Evolutionary conservation across 768 basidiomycete species (phyloP).

Genomic region (Phylloporus sp.): DNA sequence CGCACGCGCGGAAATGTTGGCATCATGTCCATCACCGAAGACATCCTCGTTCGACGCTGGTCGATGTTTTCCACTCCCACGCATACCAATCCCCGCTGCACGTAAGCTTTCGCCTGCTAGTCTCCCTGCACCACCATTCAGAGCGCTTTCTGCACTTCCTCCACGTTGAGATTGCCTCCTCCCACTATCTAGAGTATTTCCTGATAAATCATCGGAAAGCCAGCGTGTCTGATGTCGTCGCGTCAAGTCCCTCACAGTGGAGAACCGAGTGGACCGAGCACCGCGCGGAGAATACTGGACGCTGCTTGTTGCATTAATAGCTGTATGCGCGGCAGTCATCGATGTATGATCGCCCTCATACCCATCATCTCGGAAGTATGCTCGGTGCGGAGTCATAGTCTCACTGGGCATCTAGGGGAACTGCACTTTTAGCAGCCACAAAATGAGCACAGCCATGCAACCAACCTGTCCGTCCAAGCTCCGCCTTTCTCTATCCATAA

Average conservation of each 20-base stretch:
- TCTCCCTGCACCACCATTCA: constrained; percentile 44
- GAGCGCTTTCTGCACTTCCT: constrained; percentile 67
- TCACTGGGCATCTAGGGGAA: constrained; percentile 29
- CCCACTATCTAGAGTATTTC: constrained; percentile 32
- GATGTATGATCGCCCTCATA: constrained; percentile 22
- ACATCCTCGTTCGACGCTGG: constrained; percentile 33
- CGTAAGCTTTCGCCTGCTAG: constrained; percentile 64
- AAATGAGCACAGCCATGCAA: background rate
- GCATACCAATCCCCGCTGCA: constrained; percentile 60
- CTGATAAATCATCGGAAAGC: constrained; percentile 46
- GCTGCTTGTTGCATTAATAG: constrained; percentile 16
- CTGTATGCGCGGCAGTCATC: constrained; percentile 23
- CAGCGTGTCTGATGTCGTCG: constrained; percentile 49
- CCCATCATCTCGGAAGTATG: constrained; percentile 20
- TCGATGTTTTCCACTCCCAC: constrained; percentile 26
- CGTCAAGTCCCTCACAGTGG: constrained; percentile 46
- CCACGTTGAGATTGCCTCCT: constrained; percentile 53
- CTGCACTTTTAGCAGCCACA: background rate
- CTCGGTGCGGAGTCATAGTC: constrained; percentile 37
- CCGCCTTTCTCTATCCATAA: constrained; percentile 34
- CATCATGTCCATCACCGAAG: constrained; percentile 28
- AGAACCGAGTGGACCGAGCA: constrained; percentile 34
- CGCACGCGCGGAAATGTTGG: constrained; percentile 13
- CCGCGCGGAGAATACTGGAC: constrained; percentile 27
- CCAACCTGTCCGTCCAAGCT: constrained; percentile 42